phyloP scores from a whole-genome alignment of 305 asterid species.

The Withania somnifera region DNA sequence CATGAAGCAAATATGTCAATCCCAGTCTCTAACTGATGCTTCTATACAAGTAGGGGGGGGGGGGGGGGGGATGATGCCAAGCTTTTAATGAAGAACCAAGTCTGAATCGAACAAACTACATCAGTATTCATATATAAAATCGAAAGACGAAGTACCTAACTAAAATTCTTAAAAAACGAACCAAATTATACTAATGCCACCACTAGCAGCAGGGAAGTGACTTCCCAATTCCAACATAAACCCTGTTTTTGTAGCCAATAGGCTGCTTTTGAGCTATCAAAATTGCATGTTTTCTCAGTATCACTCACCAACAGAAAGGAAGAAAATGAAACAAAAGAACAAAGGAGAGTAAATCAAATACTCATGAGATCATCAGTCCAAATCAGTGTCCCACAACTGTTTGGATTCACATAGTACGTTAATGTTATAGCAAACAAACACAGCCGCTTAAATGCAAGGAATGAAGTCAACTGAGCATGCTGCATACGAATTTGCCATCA shows the following conservation, averaged over 20 bases:
- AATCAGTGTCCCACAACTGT: not conserved
- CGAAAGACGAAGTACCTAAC: not conserved
- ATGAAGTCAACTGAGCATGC: slow-evolving; percentile 22
- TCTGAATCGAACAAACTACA: not conserved
- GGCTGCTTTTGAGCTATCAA: not conserved
- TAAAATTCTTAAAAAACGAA: not conserved
- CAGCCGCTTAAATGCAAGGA: not conserved
- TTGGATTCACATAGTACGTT: not conserved
- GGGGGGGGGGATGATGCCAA: too few species aligned
- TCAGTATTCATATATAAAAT: not conserved
- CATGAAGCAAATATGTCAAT: too few species aligned
- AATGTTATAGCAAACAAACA: not conserved
- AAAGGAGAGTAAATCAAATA: not conserved
- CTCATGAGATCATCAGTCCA: not conserved
- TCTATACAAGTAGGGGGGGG: too few species aligned
- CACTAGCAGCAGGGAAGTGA: not conserved
- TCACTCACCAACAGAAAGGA: not conserved
- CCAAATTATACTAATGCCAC: not conserved
- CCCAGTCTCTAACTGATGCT: too few species aligned
- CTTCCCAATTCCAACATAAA: not conserved
- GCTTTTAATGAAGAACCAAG: not conserved
- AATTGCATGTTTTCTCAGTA: not conserved
- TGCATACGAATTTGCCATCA: slow-evolving; percentile 47
- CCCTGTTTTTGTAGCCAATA: not conserved
- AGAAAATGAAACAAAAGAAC: not conserved